Evolutionary conservation across 2,329 filamentous ascomycete genomes (phyloP).

Genomic region (Pseudogymnoascus pannorum): DNA sequence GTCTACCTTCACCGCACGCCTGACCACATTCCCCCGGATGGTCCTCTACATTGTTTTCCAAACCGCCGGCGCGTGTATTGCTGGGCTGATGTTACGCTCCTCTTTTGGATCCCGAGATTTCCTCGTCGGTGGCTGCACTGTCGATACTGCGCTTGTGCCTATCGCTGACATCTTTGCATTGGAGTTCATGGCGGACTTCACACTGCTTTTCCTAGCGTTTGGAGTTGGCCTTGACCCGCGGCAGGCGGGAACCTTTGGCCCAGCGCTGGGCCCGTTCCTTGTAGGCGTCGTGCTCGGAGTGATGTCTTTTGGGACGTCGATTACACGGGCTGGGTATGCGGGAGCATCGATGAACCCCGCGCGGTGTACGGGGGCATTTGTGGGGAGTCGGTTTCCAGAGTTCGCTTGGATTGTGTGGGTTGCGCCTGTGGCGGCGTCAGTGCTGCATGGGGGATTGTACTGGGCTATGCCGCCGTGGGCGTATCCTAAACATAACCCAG

Average conservation of each 20-base stretch:
- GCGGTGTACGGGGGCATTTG: conserved; percentile 34
- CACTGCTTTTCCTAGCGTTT: conserved; percentile 44
- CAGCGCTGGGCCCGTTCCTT: conserved; percentile 41
- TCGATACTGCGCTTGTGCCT: conserved; percentile 23
- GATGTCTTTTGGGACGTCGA: conserved; percentile 32
- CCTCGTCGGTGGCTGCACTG: conserved; percentile 27
- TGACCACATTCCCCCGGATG: conserved; percentile 42
- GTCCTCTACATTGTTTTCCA: conserved; percentile 45
- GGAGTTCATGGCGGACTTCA: conserved; percentile 42
- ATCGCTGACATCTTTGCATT: conserved; percentile 34
- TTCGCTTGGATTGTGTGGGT: conserved; percentile 18
- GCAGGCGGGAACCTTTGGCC: conserved; percentile 42
- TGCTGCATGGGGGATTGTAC: conserved; percentile 14
- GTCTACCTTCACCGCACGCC: conserved; percentile 43
- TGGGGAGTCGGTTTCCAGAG: conserved; percentile 24
- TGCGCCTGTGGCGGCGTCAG: conserved; percentile 13
- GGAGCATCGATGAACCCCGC: conserved; percentile 36
- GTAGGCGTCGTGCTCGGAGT: conserved; percentile 37
- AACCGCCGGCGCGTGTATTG: conserved; percentile 35
- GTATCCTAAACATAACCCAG: not conserved
- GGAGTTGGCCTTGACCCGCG: conserved; percentile 47
- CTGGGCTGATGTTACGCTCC: conserved; percentile 34
- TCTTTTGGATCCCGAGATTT: conserved; percentile 28
- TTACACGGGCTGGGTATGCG: conserved; percentile 31
- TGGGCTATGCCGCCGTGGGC: conserved; percentile 10